Conservation (phyloP, 176 grass and related monocot species). For the Ampelocalamus luodianensis region DNA sequence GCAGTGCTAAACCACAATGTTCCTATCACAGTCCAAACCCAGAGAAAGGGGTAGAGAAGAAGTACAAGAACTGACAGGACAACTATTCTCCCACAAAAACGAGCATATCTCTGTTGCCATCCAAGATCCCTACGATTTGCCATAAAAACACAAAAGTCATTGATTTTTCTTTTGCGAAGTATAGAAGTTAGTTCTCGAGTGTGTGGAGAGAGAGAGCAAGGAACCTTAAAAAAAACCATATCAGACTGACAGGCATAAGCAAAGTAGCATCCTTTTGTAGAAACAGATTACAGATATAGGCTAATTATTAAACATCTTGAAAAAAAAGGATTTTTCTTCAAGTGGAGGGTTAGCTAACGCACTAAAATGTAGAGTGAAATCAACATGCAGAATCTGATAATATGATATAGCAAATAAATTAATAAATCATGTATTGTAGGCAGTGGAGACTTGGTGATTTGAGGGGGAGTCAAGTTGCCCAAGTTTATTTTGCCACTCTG, state of each 20-base stretch:
- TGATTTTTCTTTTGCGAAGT: constrained; percentile 11
- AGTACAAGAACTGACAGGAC: constrained; percentile 84
- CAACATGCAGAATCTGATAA: not conserved
- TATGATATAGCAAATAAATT: not conserved
- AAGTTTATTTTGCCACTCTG: not conserved
- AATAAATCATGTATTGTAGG: not conserved
- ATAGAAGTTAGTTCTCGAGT: not conserved
- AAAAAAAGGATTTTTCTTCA: not conserved
- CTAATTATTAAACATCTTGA: not conserved
- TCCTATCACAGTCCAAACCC: constrained; percentile 98
- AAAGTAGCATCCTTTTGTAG: not conserved
- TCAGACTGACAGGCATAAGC: not conserved
- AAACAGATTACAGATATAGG: not conserved
- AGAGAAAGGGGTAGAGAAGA: constrained; percentile 94
- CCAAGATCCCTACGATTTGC: constrained; percentile 80
- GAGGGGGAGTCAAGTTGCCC: not conserved
- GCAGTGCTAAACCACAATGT: constrained; percentile 97
- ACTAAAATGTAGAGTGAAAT: not conserved
- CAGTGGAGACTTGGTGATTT: not conserved
- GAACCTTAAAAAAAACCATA: not conserved
- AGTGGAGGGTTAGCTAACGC: not conserved
- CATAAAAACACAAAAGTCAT: constrained; percentile 10
- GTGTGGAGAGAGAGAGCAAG: not conserved
- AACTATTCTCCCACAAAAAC: constrained; percentile 94
- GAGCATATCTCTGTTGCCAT: constrained; percentile 92